Base-by-base conservation (phyloP, 306 rosid species). In the Bauhinia variegata region DNA sequence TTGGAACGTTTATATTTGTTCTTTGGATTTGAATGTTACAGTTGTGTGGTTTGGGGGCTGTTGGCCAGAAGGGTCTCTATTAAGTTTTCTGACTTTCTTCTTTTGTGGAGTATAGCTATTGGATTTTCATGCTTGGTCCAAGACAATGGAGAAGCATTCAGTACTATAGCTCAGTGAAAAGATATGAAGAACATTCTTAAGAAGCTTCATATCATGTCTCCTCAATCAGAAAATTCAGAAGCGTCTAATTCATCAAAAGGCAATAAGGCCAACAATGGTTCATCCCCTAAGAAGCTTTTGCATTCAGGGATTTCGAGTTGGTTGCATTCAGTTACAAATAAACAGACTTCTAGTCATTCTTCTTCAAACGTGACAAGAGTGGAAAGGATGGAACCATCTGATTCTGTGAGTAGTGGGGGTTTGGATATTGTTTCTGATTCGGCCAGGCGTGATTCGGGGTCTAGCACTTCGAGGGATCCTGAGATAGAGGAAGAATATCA, bases 401-500 rank as follows among this genome's bases (percentile, higher is more conserved):
- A 87, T 53, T 73, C 83, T 8, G 88, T 56, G 59, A 78, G 78
- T 60, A 72, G 79, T 78, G 58, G 85, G 75, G 87, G 85, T 63
- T 69, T 79, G 72, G 90, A 85, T 51, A 80, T 64, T 79, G 86
- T 73, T 52, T 52, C 77, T 13, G 95, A 85, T 58, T 70, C 88
- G n/a, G 79, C 73, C 1, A 61, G 81, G 82, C 85, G 9, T 15
- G 88, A 89, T 84, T 87, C 91, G 7, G 84, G 78, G 75, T 86
- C 88, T 60, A 76, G 83, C 75, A 80, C 67, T 70, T 84, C 95
- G 2, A 88, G 79, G 83, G 97, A 90, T 84, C 97, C 88, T 60
- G 95, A 86, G 65, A 66, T 88, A 32, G 96, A 88, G 82, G 98
- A 93, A 77, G 98, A 88, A 74, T 81, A 90, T 83, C 98, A 93